Percentiles rank a stretch among this genome's conserved stretches.
Evolutionary conservation across 2,329 filamentous ascomycete species (phyloP).

Genomic region (Aspergillus sp.): DNA sequence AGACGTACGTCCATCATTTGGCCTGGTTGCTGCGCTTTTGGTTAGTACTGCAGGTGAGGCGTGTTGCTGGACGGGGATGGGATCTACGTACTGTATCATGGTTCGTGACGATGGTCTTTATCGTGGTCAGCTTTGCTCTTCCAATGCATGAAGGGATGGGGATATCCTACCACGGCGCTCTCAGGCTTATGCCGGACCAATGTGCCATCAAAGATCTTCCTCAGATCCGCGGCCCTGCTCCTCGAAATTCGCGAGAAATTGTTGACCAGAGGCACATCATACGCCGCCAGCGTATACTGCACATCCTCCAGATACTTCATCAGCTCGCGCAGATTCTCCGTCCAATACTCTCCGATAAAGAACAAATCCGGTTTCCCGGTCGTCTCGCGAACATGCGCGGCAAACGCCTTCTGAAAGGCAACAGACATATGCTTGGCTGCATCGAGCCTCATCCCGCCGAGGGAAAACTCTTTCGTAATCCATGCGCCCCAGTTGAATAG

Average conservation of each 20-base stretch:
- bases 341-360: slow-evolving; percentile 73
- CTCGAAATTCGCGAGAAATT: slow-evolving; percentile 68
- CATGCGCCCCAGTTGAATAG: slow-evolving; percentile 70
- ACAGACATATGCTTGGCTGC: slow-evolving; percentile 74
- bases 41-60: background rate
- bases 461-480: slow-evolving; percentile 63
- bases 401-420: slow-evolving; percentile 69
- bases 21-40: slow-evolving; percentile 16
- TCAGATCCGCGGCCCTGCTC: slow-evolving; percentile 61
- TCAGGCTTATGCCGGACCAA: slow-evolving; percentile 59
- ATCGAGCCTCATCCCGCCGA: slow-evolving; percentile 71
- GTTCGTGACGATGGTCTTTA: slow-evolving; percentile 73
- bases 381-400: slow-evolving; percentile 58
- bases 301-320: slow-evolving; percentile 62
- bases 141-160: background rate
- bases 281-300: slow-evolving; percentile 63
- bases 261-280: slow-evolving; percentile 71
- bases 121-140: slow-evolving; percentile 26
- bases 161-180: slow-evolving; percentile 18
- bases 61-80: too few relatives aligned
- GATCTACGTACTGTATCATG: slow-evolving; percentile 63
- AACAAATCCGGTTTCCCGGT: slow-evolving; percentile 59
- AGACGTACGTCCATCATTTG: slow-evolving; percentile 21
- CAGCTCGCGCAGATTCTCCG: slow-evolving; percentile 61
- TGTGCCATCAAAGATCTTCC: slow-evolving; percentile 64